These are phyloP conservation scores for Fagopyrum tataricum DNA, from an alignment of 148 eudicot genomes.

Conservation along the genomic window DNA sequence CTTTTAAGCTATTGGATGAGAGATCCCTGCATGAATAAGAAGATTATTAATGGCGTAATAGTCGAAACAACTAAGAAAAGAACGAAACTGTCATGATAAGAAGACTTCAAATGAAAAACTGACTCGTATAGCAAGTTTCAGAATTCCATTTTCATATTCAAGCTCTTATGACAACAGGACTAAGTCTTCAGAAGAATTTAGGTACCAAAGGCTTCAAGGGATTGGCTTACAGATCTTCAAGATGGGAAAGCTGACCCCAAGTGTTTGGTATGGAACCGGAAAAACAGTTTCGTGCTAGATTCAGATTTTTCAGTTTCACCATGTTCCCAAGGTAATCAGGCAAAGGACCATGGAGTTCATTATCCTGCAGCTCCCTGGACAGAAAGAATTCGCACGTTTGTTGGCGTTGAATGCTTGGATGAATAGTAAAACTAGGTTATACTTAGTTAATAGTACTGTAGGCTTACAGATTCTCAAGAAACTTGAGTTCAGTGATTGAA, in stretches of 20 bases:
- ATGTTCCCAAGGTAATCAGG: constrained; percentile 50
- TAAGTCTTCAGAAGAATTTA: background rate
- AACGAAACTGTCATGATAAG: background rate
- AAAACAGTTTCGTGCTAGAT: constrained; percentile 66
- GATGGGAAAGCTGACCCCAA: constrained; percentile 71
- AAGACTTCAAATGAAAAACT: background rate
- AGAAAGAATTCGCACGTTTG: background rate
- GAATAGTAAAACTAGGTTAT: background rate
- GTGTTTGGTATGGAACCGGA: constrained; percentile 61
- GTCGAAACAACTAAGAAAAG: no score
- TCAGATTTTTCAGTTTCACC: constrained; percentile 45
- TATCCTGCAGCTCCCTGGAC: constrained; percentile 55
- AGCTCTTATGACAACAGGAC: background rate
- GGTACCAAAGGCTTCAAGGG: background rate
- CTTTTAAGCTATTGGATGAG: constrained; percentile 60
- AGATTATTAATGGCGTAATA: no score
- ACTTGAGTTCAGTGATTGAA: constrained; percentile 44
- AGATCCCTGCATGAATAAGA: constrained; percentile 56
- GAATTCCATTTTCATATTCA: background rate
- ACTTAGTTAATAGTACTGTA: background rate
- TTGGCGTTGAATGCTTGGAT: background rate
- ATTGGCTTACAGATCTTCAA: constrained; percentile 61
- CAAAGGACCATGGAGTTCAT: constrained; percentile 40
- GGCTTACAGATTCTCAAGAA: constrained; percentile 45
- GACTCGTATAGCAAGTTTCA: background rate